A percentile compares a stretch with the other conserved stretches of the same genome.
phyloP scores from a whole-genome alignment of 1,284 basidiomycete species.

The Mycena sp. region DNA sequence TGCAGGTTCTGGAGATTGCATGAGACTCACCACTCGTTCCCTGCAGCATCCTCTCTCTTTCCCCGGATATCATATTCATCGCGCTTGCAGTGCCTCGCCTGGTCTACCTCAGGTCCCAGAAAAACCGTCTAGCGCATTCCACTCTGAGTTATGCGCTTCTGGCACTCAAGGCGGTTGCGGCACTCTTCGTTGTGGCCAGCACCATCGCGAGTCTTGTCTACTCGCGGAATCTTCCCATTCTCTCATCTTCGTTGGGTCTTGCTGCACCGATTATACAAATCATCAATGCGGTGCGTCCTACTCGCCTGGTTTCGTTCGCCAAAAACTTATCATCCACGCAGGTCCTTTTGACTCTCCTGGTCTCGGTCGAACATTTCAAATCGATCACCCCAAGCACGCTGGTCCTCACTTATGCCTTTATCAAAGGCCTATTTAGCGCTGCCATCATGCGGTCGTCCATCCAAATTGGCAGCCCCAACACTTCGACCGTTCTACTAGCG shows the following conservation, averaged over 20 bases:
- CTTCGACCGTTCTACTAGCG: background rate
- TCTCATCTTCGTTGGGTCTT: constrained; percentile 15
- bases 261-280: constrained; percentile 15
- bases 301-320: no score
- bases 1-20: background rate
- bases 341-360: constrained; percentile 1
- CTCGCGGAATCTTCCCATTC: background rate
- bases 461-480: background rate
- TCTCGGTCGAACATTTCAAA: constrained; percentile 18
- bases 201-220: constrained; percentile 13
- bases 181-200: constrained; percentile 3
- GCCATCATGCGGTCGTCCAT: constrained; percentile 11
- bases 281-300: no score
- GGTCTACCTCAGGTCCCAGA: constrained; percentile 9
- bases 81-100: constrained; percentile 12
- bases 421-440: constrained; percentile 22
- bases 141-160: constrained; percentile 4
- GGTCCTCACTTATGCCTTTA: constrained; percentile 23
- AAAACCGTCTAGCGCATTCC: background rate
- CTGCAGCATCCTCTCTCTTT: constrained; percentile 22
- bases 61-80: constrained; percentile 26
- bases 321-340: background rate
- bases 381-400: constrained; percentile 23
- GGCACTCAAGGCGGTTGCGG: background rate
- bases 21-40: background rate